phyloP scores from a whole-genome alignment of 129 eudicot genomes.

The Tagetes patula region DNA sequence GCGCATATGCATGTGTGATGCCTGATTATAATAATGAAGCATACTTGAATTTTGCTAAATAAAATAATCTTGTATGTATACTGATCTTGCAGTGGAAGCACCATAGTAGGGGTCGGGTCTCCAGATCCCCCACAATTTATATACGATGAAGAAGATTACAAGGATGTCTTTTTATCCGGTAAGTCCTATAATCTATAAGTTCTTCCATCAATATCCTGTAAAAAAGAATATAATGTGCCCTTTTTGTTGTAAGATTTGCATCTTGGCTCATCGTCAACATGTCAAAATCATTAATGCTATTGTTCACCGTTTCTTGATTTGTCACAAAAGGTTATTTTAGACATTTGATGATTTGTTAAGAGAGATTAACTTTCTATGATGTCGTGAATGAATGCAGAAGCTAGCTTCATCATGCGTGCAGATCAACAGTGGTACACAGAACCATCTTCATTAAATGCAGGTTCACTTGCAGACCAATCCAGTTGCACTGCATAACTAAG shows the following conservation, averaged over 20 bases:
- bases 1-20: not conserved
- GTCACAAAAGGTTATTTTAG: not conserved
- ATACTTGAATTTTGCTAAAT: not conserved
- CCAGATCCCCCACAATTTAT: constrained; percentile 93
- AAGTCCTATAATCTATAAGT: constrained; percentile 12
- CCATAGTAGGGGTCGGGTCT: constrained; percentile 95
- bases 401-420: constrained; percentile 75
- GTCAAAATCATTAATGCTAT: not conserved
- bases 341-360: not conserved
- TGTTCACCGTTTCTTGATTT: not conserved
- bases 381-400: constrained; percentile 57
- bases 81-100: constrained; percentile 79
- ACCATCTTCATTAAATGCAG: constrained; percentile 42
- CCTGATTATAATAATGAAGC: not conserved
- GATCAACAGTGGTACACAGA: constrained; percentile 71
- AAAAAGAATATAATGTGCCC: not conserved
- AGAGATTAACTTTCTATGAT: not conserved
- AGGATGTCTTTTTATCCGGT: constrained; percentile 93
- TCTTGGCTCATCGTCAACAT: not conserved
- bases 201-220: not conserved
- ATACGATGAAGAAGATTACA: constrained; percentile 91
- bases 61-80: not conserved
- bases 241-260: not conserved
- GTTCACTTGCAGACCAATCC: constrained; percentile 35
- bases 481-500: constrained; percentile 17